Evolutionary conservation across 2,329 filamentous ascomycete genomes (phyloP), one percentile per base, ranked within the genome.

Genomic region (Exophiala lecanii-corni): DNA sequence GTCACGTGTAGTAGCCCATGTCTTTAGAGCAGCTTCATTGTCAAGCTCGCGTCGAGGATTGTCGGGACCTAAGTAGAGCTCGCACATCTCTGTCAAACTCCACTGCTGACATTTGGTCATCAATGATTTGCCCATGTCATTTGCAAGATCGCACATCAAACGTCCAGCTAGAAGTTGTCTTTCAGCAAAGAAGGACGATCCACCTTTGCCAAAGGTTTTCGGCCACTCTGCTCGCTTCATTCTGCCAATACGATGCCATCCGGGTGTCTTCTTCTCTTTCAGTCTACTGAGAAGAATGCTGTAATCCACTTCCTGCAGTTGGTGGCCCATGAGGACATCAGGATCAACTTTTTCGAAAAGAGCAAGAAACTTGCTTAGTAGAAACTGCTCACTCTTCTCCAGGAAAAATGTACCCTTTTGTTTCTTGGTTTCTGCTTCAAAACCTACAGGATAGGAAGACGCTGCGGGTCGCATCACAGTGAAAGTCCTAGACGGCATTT

Each of bases 51-150:
- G 79, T 31, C 92, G 84, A 31, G 73, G 73, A 59, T 83, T 83
- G 43, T 79, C 79, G 18, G 79, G 79, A 21, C 81, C 76, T 4
- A 98, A 81, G 54, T 96, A 94, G 12, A 97, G 75, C 51, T 83
- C 86, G 63, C 89, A 94, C 89, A 98, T 98, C 65, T 98, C 92
- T 2, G 91, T 94, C 64, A 98, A 74, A 63, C 86, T 95, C 92
- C 92, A 98, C 2, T 89, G 94, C 65, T 96, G 91, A 64, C 92
- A 98, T 68, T 94, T 95, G 57, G 79, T 82, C 91, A 97, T 97
- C 53, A 89, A 79, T 9, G 91, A 96, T 71, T 96, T 97, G 64
- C 92, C 92, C 59, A 94, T 86, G 56, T 98, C 92, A 62, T 98
- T 98, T 45, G 84, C 89, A 47, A 97, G 73, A 68, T 98, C 92